Conservation (phyloP, 306 rosid species). For the Lotus japonicus region DNA sequence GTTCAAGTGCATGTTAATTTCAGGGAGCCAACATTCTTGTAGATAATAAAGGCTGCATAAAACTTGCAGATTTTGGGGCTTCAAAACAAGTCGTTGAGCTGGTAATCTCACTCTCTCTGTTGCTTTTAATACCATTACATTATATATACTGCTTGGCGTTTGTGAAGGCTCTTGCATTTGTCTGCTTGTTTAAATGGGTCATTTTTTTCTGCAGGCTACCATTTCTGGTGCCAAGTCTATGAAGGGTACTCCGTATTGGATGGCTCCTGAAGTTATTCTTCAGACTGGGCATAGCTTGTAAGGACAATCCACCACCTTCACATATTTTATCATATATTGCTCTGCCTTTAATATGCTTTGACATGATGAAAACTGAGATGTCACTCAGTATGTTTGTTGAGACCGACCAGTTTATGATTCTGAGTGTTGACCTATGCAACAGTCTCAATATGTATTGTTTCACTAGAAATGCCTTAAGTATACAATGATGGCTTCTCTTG, state of each 20-base stretch:
- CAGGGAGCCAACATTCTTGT: slow-evolving; percentile 99
- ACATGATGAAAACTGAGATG: slow-evolving; percentile 4
- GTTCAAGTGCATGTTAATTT: slow-evolving; percentile 15
- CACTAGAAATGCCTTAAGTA: not conserved
- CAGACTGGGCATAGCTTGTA: slow-evolving; percentile 99
- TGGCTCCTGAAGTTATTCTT: slow-evolving; percentile 99
- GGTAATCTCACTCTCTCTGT: slow-evolving; percentile 43
- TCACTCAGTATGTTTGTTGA: not conserved
- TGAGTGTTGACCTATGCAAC: not conserved
- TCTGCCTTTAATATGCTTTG: slow-evolving; percentile 11
- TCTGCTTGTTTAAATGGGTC: slow-evolving; percentile 19
- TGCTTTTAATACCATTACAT: slow-evolving; percentile 3
- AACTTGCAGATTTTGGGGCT: slow-evolving; percentile 99
- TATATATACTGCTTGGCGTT: not conserved
- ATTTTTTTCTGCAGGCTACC: slow-evolving; percentile 63
- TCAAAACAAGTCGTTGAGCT: slow-evolving; percentile 97
- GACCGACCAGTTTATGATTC: not conserved
- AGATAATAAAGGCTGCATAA: slow-evolving; percentile 96
- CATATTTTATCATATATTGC: slow-evolving; percentile 7
- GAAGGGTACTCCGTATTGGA: slow-evolving; percentile 99
- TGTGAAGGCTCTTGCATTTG: slow-evolving; percentile 16
- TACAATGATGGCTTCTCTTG: not conserved
- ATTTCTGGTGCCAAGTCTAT: slow-evolving; percentile 98
- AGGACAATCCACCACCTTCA: slow-evolving; percentile 40
- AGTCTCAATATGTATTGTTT: slow-evolving; percentile 5